Base-by-base conservation (phyloP, 2,329 filamentous ascomycete genomes). In the Fusarium brachygibbosum region DNA sequence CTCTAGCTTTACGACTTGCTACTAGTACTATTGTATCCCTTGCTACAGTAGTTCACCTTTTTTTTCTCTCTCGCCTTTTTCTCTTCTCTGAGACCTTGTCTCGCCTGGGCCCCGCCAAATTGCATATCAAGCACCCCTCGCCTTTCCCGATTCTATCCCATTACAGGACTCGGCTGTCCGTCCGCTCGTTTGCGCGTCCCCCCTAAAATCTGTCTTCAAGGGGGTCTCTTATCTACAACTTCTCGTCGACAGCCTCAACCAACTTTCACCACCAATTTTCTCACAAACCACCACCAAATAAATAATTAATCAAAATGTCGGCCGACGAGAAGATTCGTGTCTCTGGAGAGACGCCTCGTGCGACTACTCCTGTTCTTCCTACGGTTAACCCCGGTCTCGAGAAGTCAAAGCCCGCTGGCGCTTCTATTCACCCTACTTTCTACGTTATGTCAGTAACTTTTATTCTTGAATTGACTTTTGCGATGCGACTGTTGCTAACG, bases 241-340 rank as follows among this genome's bases (percentile, higher is more conserved):
- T 65, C 46, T 48, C 65, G 69, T 37, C 66, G 58, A 66, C 58
- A 63, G 57, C 58, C 55, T 50, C 64, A 52, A 70, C 45, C 50
- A 66, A 56, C 53, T 35, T 25, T 21, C 42, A 51, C 45, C 56
- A 60, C 49, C 48, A 51, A 56, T 66, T 63, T 70, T 74, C 73
- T 64, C 61, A 66, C 34, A 51, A 63, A 69, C 67, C 72, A 76
- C 66, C 77, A 83, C 28, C 58, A 51, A 79, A 17, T 66, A 91
- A 91, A 42, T 55, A 55, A 40, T 88, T 46, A 55, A 51, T 64
- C 74, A 76, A 34, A 45, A 81, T 81, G 79, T 79, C 79, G 67
- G 75, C 68, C 75, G 91, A 92, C 78, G 92, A 97, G 81, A 98
- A 97, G 83, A 90, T 87, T 74, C 91, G 94, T 78, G 86, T 90